phyloP scores from a whole-genome alignment of 1,284 basidiomycete species.

The Irpex rosettiformis region DNA sequence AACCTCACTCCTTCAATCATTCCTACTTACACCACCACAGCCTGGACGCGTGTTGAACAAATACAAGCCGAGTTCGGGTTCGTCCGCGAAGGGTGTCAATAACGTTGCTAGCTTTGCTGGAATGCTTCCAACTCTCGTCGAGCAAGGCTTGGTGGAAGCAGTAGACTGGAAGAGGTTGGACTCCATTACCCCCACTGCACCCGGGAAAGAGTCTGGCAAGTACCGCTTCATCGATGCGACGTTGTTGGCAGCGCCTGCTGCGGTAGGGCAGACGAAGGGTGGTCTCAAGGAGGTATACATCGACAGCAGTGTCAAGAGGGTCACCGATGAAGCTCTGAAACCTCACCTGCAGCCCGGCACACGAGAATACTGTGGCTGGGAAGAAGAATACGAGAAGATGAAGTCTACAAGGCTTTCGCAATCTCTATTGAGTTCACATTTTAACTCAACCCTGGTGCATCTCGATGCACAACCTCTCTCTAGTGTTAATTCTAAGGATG shows the following conservation, averaged over 20 bases:
- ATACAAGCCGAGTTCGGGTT: neutral
- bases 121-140: slow-evolving; percentile 21
- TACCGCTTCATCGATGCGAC: slow-evolving; percentile 27
- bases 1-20: slow-evolving; percentile 48
- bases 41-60: slow-evolving; percentile 55
- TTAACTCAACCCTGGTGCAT: no score
- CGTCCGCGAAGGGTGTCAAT: slow-evolving; percentile 1
- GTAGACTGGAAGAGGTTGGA: slow-evolving; percentile 18
- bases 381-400: neutral
- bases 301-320: slow-evolving; percentile 13
- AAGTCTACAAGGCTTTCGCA: neutral
- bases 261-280: slow-evolving; percentile 26
- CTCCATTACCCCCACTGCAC: slow-evolving; percentile 3
- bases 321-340: slow-evolving; percentile 12
- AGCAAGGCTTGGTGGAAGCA: slow-evolving; percentile 2
- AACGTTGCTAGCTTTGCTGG: slow-evolving; percentile 28
- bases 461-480: no score
- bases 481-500: neutral
- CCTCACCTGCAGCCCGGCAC: slow-evolving; percentile 30
- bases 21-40: slow-evolving; percentile 46
- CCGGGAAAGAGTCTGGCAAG: slow-evolving; percentile 12
- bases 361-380: slow-evolving; percentile 31
- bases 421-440: no score
- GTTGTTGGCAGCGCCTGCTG: slow-evolving; percentile 27
- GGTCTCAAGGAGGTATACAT: slow-evolving; percentile 19